phyloP scores from a whole-genome alignment of 768 basidiomycete species.

The Mrakia gelida region DNA sequence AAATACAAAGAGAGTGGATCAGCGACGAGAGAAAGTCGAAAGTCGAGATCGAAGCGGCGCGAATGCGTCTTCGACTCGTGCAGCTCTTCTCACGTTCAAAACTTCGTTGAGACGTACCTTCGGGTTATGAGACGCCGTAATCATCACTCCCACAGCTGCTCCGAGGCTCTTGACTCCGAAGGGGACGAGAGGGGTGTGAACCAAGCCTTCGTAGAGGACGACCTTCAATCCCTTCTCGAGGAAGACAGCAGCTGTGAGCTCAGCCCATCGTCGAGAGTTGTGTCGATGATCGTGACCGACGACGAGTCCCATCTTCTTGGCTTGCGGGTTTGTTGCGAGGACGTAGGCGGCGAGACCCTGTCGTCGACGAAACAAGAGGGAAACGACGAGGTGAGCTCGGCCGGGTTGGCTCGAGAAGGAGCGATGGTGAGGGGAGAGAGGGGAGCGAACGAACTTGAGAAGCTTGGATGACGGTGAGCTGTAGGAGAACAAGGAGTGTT shows the following conservation, averaged over 20 bases:
- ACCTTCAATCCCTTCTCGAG: slow-evolving; percentile 61
- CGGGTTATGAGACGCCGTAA: slow-evolving; percentile 87
- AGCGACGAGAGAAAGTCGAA: no score
- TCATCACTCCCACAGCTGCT: slow-evolving; percentile 83
- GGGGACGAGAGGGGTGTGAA: slow-evolving; percentile 64
- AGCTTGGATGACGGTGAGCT: slow-evolving; percentile 68
- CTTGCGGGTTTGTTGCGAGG: slow-evolving; percentile 53
- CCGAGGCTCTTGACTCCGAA: slow-evolving; percentile 36
- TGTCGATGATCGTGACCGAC: slow-evolving; percentile 83
- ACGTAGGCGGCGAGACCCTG: slow-evolving; percentile 77
- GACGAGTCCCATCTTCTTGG: slow-evolving; percentile 63
- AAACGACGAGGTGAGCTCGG: slow-evolving; percentile 1
- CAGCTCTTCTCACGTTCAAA: no score
- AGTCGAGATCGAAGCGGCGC: no score
- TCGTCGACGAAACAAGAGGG: slow-evolving; percentile 3
- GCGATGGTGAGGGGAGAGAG: background rate
- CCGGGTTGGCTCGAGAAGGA: background rate
- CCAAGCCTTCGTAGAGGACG: slow-evolving; percentile 63
- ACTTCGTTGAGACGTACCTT: slow-evolving; percentile 38
- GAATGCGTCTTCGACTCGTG: no score
- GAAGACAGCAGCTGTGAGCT: slow-evolving; percentile 68
- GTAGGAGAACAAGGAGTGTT: background rate
- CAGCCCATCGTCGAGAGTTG: slow-evolving; percentile 72
- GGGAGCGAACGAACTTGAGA: slow-evolving; percentile 57
- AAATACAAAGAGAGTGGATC: no score